Percentiles rank a stretch among this genome's conserved stretches.
Evolutionary conservation across 1,139 yeast genomes (phyloP).

Genomic region (Saccharomyces hybrid): DNA sequence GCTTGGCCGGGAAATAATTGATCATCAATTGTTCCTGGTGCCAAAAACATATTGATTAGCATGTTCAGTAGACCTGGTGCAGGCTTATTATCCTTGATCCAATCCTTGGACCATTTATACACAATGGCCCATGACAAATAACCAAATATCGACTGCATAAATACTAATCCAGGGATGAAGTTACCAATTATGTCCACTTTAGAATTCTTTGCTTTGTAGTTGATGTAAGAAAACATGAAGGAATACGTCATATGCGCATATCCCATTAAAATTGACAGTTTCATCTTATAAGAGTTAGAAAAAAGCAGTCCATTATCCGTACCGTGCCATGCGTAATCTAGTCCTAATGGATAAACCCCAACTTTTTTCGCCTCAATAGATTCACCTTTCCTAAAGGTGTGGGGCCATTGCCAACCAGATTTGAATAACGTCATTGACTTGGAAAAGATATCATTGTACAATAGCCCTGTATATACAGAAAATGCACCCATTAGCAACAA

Average conservation of each 20-base stretch:
- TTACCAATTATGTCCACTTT: constrained; percentile 65
- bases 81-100: constrained; percentile 59
- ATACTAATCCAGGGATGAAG: constrained; percentile 68
- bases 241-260: constrained; percentile 73
- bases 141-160: constrained; percentile 81
- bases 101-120: constrained; percentile 72
- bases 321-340: constrained; percentile 79
- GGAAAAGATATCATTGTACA: constrained; percentile 72
- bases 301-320: constrained; percentile 67
- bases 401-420: constrained; percentile 75
- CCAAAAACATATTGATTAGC: constrained; percentile 72
- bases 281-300: constrained; percentile 77
- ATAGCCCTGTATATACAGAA: constrained; percentile 70
- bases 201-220: constrained; percentile 52
- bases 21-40: constrained; percentile 69
- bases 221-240: constrained; percentile 58
- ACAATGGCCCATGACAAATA: constrained; percentile 64
- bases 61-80: constrained; percentile 78
- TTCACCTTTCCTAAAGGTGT: constrained; percentile 50
- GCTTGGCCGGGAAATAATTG: constrained; percentile 60
- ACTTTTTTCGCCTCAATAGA: constrained; percentile 45
- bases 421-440: constrained; percentile 65
- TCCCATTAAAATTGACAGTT: constrained; percentile 72
- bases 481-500: constrained; percentile 66
- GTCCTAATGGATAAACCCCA: constrained; percentile 60